phyloP scores from a whole-genome alignment of 2,329 filamentous ascomycete genomes.

The Claviceps arundinis region DNA sequence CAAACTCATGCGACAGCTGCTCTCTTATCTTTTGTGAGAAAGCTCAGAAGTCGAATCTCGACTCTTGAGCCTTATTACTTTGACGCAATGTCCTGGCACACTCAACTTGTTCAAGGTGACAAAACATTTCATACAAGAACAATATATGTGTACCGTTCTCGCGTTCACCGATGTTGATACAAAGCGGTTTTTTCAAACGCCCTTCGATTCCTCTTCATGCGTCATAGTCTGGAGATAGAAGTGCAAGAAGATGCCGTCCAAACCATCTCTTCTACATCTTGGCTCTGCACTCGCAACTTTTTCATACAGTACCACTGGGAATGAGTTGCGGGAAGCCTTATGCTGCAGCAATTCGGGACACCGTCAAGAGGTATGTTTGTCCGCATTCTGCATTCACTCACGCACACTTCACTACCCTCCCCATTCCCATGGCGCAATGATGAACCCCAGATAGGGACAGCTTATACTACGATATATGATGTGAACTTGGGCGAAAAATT shows the following conservation, averaged over 20 bases:
- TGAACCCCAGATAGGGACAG: constrained; percentile 99
- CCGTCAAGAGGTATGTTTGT: constrained; percentile 51
- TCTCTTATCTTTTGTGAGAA: no score
- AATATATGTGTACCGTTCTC: no score
- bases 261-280: constrained; percentile 55
- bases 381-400: neutral
- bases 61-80: no score
- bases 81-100: no score
- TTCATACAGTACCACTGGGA: constrained; percentile 64
- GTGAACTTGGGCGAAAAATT: constrained; percentile 83
- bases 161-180: no score
- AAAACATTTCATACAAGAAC: no score
- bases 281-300: constrained; percentile 82
- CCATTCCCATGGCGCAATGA: constrained; percentile 44
- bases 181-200: no score
- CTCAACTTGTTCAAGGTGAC: no score
- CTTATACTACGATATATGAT: constrained; percentile 91
- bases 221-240: constrained; percentile 13
- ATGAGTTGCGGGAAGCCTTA: constrained; percentile 64
- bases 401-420: neutral
- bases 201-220: no score
- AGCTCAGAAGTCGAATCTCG: no score
- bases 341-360: constrained; percentile 47
- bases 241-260: constrained; percentile 27
- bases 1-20: no score